A percentile compares a stretch with the other conserved stretches of the same genome.
phyloP scores from a whole-genome alignment of 306 rosid species.

The Rubus idaeus region DNA sequence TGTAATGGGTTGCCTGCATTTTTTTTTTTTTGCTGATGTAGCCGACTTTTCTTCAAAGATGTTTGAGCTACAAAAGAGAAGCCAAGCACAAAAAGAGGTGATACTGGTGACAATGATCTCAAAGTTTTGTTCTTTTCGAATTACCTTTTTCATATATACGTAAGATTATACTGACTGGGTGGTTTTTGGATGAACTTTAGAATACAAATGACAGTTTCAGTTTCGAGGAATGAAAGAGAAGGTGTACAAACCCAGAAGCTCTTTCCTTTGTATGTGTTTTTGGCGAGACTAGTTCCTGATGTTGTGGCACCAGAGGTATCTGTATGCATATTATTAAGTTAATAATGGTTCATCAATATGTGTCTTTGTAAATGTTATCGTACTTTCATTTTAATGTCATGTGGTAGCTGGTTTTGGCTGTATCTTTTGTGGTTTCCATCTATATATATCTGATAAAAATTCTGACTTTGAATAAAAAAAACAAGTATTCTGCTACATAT shows the following conservation, averaged over 20 bases:
- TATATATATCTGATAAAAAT: slow-evolving; percentile 14
- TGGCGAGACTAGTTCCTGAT: slow-evolving; percentile 60
- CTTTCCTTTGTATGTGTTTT: slow-evolving; percentile 65
- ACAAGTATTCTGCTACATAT: slow-evolving; percentile 57
- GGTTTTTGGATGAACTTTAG: slow-evolving; percentile 43
- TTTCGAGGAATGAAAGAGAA: slow-evolving; percentile 40
- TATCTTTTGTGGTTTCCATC: background rate
- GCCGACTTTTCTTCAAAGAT: slow-evolving; percentile 72
- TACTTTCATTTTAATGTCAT: background rate
- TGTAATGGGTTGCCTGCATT: too few relatives aligned
- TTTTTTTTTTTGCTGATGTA: slow-evolving; percentile 26
- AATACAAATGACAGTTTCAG: slow-evolving; percentile 58
- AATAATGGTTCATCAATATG: background rate
- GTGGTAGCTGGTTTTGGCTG: background rate
- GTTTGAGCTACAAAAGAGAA: slow-evolving; percentile 68
- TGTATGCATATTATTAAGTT: too few relatives aligned
- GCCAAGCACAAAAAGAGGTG: slow-evolving; percentile 75
- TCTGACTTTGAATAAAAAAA: slow-evolving; percentile 17
- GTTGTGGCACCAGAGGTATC: slow-evolving; percentile 54
- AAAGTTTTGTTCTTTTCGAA: background rate
- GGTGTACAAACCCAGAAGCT: slow-evolving; percentile 34
- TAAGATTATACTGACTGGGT: slow-evolving; percentile 23
- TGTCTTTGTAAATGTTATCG: background rate
- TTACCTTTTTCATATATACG: background rate
- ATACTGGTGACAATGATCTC: background rate